Evolutionary conservation across 2,329 filamentous ascomycete genomes (phyloP), one percentile per base, ranked within the genome.

Genomic region (Neonectria ditissima): DNA sequence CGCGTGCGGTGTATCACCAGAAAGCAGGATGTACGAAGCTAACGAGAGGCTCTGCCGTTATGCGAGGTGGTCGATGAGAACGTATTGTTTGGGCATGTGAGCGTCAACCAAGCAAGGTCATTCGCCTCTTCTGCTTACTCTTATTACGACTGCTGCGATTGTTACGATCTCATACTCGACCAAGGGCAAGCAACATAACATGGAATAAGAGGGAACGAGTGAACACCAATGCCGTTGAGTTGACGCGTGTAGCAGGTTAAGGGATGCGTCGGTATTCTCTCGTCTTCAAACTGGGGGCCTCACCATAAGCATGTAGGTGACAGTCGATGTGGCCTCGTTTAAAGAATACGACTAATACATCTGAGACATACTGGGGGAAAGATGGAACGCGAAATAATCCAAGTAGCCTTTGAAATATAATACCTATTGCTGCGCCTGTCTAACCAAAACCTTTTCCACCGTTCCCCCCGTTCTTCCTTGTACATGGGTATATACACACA

Each of bases 401-500:
- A 18, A 41, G n/a, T 41, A 41, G 8, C 37, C 16, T n/a, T 10
- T 18, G 10, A 18, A 18, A 20, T 11, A 7, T 8, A 20, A 20
- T 20, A 18, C 37, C 37, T 41, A 41, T 10, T 41, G 20, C 8
- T 41, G 37, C 37, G 37, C 37, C 37, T 18, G n/a, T 41, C 37
- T 20, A 20, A 41, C 37, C 20, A 18, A 20, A 41, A 4, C n/a
- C n/a, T 20, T 20, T n/a, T 11, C 37, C 11, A 20, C n/a, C 37
- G 4, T 5, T 41, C 20, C n/a, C 37, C 14, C 8, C n/a, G 37
- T 41, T n/a, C 13, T 37, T 41, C n/a, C 37, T 41, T 41, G 16
- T 41, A 41, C 37, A 41, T 41, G 37, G 37, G 37, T 41, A 41
- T 41, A 41, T 41, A 41, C 37, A 41, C n/a, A 41, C 37, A 41